phyloP scores from a whole-genome alignment of 2,329 filamentous ascomycete genomes.

The Aspergillus candidus region DNA sequence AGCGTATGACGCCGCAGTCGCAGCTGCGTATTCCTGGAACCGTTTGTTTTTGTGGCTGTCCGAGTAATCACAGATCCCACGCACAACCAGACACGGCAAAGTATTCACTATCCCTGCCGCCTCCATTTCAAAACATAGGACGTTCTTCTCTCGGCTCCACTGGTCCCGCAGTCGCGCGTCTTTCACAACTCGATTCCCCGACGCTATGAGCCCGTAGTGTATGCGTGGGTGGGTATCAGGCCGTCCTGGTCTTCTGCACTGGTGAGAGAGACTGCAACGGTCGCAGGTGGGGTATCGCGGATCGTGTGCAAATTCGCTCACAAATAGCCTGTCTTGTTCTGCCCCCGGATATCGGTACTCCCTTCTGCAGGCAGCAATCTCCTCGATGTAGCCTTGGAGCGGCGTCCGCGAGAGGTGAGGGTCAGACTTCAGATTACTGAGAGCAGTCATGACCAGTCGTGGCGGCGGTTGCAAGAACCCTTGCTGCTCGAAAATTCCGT shows the following conservation, averaged over 20 bases:
- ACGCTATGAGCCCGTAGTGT: slow-evolving; percentile 19
- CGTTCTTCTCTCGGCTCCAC: not conserved
- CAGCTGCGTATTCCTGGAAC: slow-evolving; percentile 34
- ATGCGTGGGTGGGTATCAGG: slow-evolving; percentile 4
- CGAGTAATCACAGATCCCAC: slow-evolving; percentile 38
- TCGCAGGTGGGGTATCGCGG: not conserved
- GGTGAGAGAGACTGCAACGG: not conserved
- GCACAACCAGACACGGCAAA: slow-evolving; percentile 36
- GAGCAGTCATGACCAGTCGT: slow-evolving; percentile 3
- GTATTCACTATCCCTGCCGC: slow-evolving; percentile 3
- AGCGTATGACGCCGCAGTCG: slow-evolving; percentile 23
- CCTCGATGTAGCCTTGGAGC: too few species aligned
- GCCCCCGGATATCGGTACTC: slow-evolving; percentile 2
- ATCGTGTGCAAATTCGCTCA: not conserved
- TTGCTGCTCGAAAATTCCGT: not conserved
- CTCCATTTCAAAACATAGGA: slow-evolving; percentile 10
- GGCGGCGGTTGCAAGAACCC: slow-evolving; percentile 2
- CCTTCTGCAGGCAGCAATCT: not conserved
- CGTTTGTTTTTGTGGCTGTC: slow-evolving; percentile 36
- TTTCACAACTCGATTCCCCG: slow-evolving; percentile 13
- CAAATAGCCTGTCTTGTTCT: not conserved
- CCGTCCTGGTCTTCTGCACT: not conserved
- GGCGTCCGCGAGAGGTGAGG: slow-evolving; percentile 2
- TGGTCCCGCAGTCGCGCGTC: slow-evolving; percentile 9
- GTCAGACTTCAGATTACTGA: slow-evolving; percentile 6